Conservation (phyloP, 1,284 basidiomycete species). For the Ceratobasidium sp. region DNA sequence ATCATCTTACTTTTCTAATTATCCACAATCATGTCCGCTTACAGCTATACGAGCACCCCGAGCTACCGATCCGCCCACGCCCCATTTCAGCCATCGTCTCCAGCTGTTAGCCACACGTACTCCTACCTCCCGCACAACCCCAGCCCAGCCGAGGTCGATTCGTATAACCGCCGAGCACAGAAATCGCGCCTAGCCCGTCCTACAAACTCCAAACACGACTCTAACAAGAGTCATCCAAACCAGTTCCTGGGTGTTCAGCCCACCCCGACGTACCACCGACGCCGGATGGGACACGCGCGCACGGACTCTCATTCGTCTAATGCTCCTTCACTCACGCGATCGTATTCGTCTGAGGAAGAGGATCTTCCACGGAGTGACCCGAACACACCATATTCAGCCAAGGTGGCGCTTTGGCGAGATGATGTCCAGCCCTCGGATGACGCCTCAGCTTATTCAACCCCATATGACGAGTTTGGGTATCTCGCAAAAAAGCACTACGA, state of each 20-base stretch:
- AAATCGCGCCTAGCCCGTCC: not conserved
- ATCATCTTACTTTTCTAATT: not conserved
- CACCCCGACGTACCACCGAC: conserved; percentile 8
- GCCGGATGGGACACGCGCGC: conserved; percentile 7
- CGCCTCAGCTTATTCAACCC: not conserved
- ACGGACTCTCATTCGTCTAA: conserved; percentile 19
- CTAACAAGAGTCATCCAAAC: not conserved
- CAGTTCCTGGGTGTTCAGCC: conserved; percentile 29
- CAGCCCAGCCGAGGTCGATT: conserved; percentile 1
- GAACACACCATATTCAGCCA: conserved; percentile 23
- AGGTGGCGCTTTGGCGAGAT: conserved; percentile 33
- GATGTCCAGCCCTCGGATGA: not conserved
- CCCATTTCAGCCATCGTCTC: conserved; percentile 12
- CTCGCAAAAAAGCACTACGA: not conserved
- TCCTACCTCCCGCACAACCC: conserved; percentile 23
- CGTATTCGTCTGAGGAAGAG: conserved; percentile 46
- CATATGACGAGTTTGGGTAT: conserved; percentile 17
- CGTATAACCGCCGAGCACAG: conserved; percentile 13
- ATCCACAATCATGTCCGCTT: conserved; percentile 42
- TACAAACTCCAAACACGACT: conserved; percentile 5
- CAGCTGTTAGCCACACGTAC: not conserved
- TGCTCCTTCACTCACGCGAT: conserved; percentile 40
- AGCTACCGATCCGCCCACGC: conserved; percentile 1
- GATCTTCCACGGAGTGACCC: not conserved
- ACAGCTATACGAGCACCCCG: conserved; percentile 42